Evolutionary conservation across 2,329 filamentous ascomycete genomes (phyloP).

Genomic region (Trichoderma semiorbis): DNA sequence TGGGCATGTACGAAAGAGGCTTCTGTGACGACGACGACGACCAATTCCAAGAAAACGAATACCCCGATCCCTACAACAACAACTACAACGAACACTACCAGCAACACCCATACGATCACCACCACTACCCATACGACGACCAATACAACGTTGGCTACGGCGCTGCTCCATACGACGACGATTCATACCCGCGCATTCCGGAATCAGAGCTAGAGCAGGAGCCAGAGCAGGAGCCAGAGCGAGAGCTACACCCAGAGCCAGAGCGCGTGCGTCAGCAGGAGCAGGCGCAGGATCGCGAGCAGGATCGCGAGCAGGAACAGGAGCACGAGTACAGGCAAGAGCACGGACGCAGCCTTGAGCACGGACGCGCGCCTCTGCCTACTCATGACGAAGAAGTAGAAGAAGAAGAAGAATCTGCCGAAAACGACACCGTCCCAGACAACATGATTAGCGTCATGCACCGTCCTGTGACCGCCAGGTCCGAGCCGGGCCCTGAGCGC

Average conservation of each 20-base stretch:
- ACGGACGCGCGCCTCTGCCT: conserved; percentile 1
- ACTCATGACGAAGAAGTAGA: conserved; percentile 9
- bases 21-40: conserved; percentile 48
- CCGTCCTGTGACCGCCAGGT: conserved; percentile 18
- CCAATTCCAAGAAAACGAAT: conserved; percentile 24
- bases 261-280: background rate
- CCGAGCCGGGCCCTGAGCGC: conserved; percentile 15
- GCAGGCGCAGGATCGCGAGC: conserved; percentile 26
- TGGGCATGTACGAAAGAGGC: conserved; percentile 65
- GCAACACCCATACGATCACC: conserved; percentile 1
- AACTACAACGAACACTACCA: conserved; percentile 35
- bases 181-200: background rate
- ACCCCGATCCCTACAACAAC: conserved; percentile 21
- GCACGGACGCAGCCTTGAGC: background rate
- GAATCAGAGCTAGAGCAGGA: background rate
- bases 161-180: background rate
- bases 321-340: conserved; percentile 23
- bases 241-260: background rate
- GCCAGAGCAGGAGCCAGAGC: background rate
- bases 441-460: conserved; percentile 10
- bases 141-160: conserved; percentile 4
- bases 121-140: conserved; percentile 7
- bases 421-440: background rate
- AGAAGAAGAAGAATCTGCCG: background rate
- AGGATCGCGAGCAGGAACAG: conserved; percentile 48